These are phyloP conservation scores for Eutrema salsugineum DNA, from an alignment of 441 rosid genomes.

Conservation along the genomic window DNA sequence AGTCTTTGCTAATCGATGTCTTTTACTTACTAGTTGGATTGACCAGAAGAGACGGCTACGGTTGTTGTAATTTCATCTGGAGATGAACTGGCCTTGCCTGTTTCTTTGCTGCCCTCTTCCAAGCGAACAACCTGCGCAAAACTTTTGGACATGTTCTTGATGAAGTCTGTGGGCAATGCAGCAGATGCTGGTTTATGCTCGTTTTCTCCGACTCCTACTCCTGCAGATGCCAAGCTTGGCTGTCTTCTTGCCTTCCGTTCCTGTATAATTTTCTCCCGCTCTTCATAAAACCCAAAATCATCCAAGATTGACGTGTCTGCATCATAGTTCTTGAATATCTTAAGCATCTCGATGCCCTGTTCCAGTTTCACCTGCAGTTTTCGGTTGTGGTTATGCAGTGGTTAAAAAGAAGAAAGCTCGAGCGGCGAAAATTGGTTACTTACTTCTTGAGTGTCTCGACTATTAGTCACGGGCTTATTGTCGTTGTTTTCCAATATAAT, in stretches of 20 bases:
- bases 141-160: constrained; percentile 59
- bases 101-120: constrained; percentile 49
- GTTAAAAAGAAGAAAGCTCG: constrained; percentile 1
- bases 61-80: constrained; percentile 26
- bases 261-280: constrained; percentile 58
- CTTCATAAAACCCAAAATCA: constrained; percentile 64
- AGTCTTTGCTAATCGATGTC: constrained; percentile 26
- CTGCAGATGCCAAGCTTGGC: constrained; percentile 43
- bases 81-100: constrained; percentile 28
- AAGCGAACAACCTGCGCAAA: constrained; percentile 50
- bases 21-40: constrained; percentile 44
- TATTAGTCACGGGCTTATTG: constrained; percentile 63
- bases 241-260: constrained; percentile 62
- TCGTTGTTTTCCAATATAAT: constrained; percentile 60
- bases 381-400: neutral
- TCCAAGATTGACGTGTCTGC: constrained; percentile 55
- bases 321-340: constrained; percentile 53
- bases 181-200: constrained; percentile 41
- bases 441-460: constrained; percentile 74
- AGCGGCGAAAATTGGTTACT: neutral
- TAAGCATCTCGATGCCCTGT: constrained; percentile 55
- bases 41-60: constrained; percentile 34
- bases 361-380: constrained; percentile 57
- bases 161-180: constrained; percentile 41
- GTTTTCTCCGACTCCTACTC: constrained; percentile 40